Conservation (phyloP, 1,284 basidiomycete genomes). For the Ceraceosorus guamensis region DNA sequence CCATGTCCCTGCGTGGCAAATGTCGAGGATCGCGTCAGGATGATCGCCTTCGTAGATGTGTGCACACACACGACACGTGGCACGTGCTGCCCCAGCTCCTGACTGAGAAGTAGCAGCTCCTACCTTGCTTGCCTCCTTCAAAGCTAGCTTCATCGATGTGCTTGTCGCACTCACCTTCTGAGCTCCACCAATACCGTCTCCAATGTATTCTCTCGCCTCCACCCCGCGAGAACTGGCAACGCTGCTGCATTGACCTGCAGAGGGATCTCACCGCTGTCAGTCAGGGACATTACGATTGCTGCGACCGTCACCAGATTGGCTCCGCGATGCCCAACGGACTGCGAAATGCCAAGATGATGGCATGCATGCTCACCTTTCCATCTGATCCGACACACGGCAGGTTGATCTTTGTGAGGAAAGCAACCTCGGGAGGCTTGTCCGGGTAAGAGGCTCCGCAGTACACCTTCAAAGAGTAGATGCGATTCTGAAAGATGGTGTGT, state of each 20-base stretch:
- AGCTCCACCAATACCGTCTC: slow-evolving; percentile 44
- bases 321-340: no score
- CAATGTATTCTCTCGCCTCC: slow-evolving; percentile 43
- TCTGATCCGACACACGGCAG: slow-evolving; percentile 83
- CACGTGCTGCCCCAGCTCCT: no score
- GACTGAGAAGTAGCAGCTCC: no score
- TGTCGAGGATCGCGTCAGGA: neutral
- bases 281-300: neutral
- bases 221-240: slow-evolving; percentile 38
- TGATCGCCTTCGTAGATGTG: neutral
- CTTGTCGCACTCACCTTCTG: slow-evolving; percentile 35
- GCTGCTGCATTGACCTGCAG: slow-evolving; percentile 19
- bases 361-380: slow-evolving; percentile 54
- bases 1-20: slow-evolving; percentile 93
- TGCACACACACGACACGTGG: no score
- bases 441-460: slow-evolving; percentile 77
- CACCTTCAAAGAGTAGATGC: slow-evolving; percentile 93
- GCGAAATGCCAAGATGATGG: neutral
- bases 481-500: slow-evolving; percentile 88
- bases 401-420: slow-evolving; percentile 84
- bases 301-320: neutral
- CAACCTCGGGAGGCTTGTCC: slow-evolving; percentile 66
- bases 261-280: neutral
- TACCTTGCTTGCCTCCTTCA: no score
- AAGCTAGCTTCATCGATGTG: neutral